phyloP scores from a whole-genome alignment of 345 rosid genomes.

The Gossypium rotundifolium region DNA sequence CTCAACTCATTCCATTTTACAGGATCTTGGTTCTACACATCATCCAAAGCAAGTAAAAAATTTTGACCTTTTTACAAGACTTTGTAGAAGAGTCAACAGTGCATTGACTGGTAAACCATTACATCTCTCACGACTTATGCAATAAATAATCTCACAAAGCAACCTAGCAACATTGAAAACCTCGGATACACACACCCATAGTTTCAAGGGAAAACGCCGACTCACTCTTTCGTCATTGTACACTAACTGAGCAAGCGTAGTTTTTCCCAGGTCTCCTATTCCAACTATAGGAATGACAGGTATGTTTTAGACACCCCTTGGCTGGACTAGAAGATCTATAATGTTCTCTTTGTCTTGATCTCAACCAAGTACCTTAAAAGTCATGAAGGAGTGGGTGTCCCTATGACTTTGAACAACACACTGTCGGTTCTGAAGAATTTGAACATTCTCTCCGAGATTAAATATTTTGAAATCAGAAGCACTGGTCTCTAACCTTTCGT shows the following conservation, averaged over 20 bases:
- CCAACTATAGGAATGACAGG: neutral
- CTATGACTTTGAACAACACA: neutral
- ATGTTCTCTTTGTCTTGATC: neutral
- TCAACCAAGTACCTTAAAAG: neutral
- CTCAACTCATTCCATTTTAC: neutral
- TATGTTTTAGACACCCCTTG: neutral
- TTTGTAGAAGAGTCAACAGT: neutral
- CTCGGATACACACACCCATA: neutral
- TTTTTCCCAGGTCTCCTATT: neutral
- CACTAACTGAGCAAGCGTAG: neutral
- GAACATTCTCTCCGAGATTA: neutral
- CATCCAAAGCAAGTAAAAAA: neutral
- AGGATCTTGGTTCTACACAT: neutral
- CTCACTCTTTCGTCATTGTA: neutral
- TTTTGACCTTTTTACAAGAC: neutral
- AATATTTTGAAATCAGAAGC: neutral
- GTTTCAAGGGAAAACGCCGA: neutral
- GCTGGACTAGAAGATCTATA: neutral
- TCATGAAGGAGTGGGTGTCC: neutral
- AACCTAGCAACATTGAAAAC: neutral
- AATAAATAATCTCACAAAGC: neutral
- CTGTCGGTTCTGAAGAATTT: neutral
- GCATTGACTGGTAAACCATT: neutral
- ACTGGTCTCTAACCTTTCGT: neutral
- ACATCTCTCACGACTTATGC: neutral